A percentile compares a stretch with the other conserved stretches of the same genome.
phyloP scores from a whole-genome alignment of 306 rosid species.

The Lathyrus sativus region DNA sequence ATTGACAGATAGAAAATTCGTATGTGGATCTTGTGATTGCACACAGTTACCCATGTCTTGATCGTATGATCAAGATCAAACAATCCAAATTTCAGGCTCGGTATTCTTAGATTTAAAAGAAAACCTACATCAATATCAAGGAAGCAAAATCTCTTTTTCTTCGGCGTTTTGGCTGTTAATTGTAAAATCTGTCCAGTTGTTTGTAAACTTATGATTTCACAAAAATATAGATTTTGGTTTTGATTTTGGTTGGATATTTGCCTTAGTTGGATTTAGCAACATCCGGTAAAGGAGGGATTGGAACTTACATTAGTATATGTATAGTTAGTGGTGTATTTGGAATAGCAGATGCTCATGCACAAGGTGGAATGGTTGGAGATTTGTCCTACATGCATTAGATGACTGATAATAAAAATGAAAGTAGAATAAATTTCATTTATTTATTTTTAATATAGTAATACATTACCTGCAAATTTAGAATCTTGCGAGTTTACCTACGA shows the following conservation, averaged over 20 bases:
- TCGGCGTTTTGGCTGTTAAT: conserved; percentile 53
- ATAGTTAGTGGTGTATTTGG: conserved; percentile 71
- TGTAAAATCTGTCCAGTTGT: conserved; percentile 48
- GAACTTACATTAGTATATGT: conserved; percentile 74
- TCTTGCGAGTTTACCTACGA: too few species aligned
- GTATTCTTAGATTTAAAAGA: too few species aligned
- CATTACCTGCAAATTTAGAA: too few species aligned
- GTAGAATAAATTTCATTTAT: too few species aligned
- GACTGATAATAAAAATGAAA: too few species aligned
- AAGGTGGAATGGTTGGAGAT: conserved; percentile 97
- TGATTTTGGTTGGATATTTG: conserved; percentile 21
- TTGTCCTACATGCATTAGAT: conserved; percentile 78
- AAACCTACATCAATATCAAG: too few species aligned
- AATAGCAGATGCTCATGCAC: conserved; percentile 83
- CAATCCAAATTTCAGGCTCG: too few species aligned
- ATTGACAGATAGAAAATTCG: neutral
- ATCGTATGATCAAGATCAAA: neutral
- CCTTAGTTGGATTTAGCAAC: conserved; percentile 86
- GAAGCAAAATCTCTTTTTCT: conserved; percentile 63
- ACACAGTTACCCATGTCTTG: neutral
- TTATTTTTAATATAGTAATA: too few species aligned
- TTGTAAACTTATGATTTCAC: conserved; percentile 9
- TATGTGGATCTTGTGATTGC: neutral
- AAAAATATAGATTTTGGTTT: neutral
- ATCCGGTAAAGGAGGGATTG: conserved; percentile 86